Evolutionary conservation across 2,329 filamentous ascomycete species (phyloP), one percentile per base, ranked within the genome.

Genomic region (Pseudogymnoascus sp.): DNA sequence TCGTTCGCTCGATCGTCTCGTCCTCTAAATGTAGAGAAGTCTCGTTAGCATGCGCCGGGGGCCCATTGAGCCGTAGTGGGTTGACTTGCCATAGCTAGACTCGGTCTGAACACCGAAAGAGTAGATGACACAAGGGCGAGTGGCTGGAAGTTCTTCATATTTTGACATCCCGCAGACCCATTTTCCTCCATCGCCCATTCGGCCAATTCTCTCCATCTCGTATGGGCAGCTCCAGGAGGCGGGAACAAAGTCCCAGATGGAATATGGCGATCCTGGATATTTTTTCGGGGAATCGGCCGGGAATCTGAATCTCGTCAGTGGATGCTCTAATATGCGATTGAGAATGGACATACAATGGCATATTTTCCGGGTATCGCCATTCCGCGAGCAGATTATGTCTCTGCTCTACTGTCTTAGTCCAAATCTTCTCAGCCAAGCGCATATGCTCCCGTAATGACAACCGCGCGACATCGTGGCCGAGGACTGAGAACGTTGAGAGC

Each of bases 101-200:
- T 78, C 75, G 65, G 73, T 69, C 56, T 71, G 69, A 23, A 71
- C 67, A 40, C 76, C 76, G 61, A 78, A 77, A 14, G 72, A 74
- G 67, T 78, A 78, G 64, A 77, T 72, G 62, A 75, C 63, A 61
- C 71, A 73, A 10, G 72, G 68, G 33, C 60, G 64, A 23, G 60
- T 64, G 11, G 66, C 66, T 4, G 35, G 59, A 53, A 68, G 65
- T 11, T 67, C 66, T 65, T 74, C 73, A 63, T 74, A 75, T n/a
- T 70, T 66, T 5, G 70, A 72, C 73, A 77, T 75, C 38, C 76
- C 76, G 67, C 76, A 78, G 12, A 77, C 72, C 73, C 75, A 76
- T 65, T 78, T 78, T 21, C 76, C 76, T n/a, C 76, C 76, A 40
- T 77, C 75, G 31, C 76, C 76, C 4, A 76, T 66, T 4, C 71